Conservation (phyloP, 257 asterid genomes). For the Vinca minor region DNA sequence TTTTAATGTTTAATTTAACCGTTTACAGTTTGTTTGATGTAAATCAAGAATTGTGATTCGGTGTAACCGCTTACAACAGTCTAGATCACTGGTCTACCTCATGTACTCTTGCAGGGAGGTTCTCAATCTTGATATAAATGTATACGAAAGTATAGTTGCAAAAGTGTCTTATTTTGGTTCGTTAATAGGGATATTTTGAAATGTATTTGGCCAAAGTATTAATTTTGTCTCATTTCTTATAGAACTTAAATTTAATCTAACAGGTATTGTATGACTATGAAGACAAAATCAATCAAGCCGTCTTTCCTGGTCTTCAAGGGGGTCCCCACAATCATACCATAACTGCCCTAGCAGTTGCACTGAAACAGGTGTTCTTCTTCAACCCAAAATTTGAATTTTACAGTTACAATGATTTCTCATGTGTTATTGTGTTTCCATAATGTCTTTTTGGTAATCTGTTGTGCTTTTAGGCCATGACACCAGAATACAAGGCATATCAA, state of each 20-base stretch:
- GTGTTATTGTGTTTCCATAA: conserved; percentile 3
- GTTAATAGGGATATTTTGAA: background rate
- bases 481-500: conserved; percentile 86
- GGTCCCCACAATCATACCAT: conserved; percentile 99
- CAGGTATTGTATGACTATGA: conserved; percentile 60
- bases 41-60: background rate
- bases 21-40: background rate
- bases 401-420: background rate
- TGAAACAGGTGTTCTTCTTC: conserved; percentile 53
- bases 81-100: background rate
- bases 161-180: background rate
- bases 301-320: conserved; percentile 99
- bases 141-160: background rate
- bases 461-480: conserved; percentile 67
- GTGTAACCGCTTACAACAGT: background rate
- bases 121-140: background rate
- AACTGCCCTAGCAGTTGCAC: conserved; percentile 87
- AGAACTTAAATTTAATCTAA: background rate
- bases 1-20: background rate
- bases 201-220: background rate
- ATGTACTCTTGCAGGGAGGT: background rate
- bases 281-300: conserved; percentile 95
- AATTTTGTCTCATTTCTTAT: background rate
- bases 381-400: background rate
- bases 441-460: conserved; percentile 1